Conservation (phyloP, 768 basidiomycete species). For the Exidia glandulosa region DNA sequence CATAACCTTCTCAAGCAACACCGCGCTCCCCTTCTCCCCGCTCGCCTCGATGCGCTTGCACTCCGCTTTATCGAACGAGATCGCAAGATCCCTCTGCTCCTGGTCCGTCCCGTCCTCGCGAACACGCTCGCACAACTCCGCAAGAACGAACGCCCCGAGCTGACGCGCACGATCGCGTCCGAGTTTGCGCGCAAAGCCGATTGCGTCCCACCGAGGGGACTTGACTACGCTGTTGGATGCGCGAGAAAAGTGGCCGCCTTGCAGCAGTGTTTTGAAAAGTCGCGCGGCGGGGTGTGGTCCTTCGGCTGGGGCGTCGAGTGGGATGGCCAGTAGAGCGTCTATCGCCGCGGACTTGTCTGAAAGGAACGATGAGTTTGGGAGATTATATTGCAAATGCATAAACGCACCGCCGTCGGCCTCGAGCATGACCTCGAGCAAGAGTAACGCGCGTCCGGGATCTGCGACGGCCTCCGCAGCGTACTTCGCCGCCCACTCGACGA, state of each 20-base stretch:
- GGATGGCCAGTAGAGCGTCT: conserved; percentile 45
- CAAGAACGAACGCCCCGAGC: conserved; percentile 63
- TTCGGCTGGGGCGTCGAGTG: conserved; percentile 48
- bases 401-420: conserved; percentile 71
- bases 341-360: conserved; percentile 63
- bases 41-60: conserved; percentile 37
- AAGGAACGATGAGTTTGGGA: neutral
- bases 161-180: conserved; percentile 43
- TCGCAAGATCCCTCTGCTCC: conserved; percentile 35
- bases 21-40: conserved; percentile 56
- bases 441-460: conserved; percentile 71
- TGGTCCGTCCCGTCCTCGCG: conserved; percentile 18
- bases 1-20: conserved; percentile 51
- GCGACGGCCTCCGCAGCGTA: conserved; percentile 50
- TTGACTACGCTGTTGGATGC: conserved; percentile 41
- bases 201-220: conserved; percentile 44
- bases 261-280: conserved; percentile 79
- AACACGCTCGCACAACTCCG: conserved; percentile 57
- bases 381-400: neutral
- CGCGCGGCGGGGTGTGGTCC: conserved; percentile 45
- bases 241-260: conserved; percentile 82
- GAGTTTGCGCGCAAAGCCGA: conserved; percentile 47
- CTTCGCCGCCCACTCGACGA: conserved; percentile 60
- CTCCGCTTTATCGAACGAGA: conserved; percentile 47
- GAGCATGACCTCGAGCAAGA: conserved; percentile 75